phyloP scores from a whole-genome alignment of 2,329 filamentous ascomycete genomes.

The Aspergillus hortae region DNA sequence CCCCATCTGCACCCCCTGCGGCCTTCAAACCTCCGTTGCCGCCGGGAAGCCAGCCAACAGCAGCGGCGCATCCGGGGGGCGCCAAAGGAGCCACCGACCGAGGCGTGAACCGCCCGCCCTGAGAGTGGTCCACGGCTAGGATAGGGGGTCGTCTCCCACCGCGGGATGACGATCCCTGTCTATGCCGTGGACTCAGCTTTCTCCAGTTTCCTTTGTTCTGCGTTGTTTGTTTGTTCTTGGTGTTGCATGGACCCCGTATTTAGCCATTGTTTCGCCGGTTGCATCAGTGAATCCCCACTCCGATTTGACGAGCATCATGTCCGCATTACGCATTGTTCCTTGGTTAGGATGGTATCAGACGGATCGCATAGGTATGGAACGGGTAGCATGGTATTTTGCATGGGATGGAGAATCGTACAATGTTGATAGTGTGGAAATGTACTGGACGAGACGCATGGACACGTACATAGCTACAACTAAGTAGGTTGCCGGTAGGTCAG shows the following conservation, averaged over 20 bases:
- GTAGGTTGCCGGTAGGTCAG: not conserved
- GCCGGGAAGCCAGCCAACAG: constrained; percentile 54
- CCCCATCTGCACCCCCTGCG: constrained; percentile 50
- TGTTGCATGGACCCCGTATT: not conserved
- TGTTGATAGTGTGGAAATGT: not conserved
- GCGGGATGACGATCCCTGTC: too few relatives aligned
- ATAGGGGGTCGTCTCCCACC: not conserved
- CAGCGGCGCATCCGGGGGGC: constrained; percentile 8
- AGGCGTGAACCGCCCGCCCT: constrained; percentile 30
- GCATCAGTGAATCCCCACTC: constrained; percentile 20
- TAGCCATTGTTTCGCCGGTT: constrained; percentile 1
- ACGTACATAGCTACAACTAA: not conserved
- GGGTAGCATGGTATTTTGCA: constrained; percentile 1
- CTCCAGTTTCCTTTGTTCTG: not conserved
- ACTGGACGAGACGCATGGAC: not conserved
- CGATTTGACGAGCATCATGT: constrained; percentile 16
- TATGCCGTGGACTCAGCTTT: not conserved
- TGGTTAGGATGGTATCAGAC: constrained; percentile 5
- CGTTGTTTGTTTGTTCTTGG: constrained; percentile 5
- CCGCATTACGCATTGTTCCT: constrained; percentile 10
- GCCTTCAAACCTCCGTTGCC: constrained; percentile 64
- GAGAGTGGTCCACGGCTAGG: constrained; percentile 13
- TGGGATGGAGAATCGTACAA: not conserved
- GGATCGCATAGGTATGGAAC: constrained; percentile 1
- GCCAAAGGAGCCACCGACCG: constrained; percentile 25